These are phyloP conservation scores for Thielaviopsis punctulata DNA, from an alignment of 2,329 filamentous ascomycete genomes.

Conservation along the genomic window DNA sequence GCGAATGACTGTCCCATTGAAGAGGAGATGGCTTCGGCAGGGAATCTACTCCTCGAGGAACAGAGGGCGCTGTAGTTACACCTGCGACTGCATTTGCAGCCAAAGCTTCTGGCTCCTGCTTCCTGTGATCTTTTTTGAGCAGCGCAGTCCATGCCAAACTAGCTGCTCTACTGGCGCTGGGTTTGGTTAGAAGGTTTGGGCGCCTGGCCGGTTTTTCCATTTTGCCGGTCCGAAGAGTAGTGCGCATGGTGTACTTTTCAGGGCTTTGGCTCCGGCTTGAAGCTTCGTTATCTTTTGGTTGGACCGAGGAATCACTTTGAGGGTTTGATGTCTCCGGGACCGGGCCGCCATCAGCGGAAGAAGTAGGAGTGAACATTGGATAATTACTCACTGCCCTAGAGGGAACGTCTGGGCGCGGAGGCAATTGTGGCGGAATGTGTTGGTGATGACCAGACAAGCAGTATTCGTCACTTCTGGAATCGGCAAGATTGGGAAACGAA, in stretches of 20 bases:
- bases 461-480: background rate
- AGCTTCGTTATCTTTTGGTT: background rate
- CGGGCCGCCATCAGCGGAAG: background rate
- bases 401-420: background rate
- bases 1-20: conserved; percentile 38
- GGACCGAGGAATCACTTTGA: background rate
- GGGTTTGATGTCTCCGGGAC: background rate
- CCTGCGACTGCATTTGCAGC: conserved; percentile 14
- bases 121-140: conserved; percentile 17
- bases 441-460: background rate
- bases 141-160: conserved; percentile 38
- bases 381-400: conserved; percentile 13
- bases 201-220: conserved; percentile 25
- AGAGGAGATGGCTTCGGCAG: conserved; percentile 15
- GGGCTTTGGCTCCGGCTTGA: conserved; percentile 33
- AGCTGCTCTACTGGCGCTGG: conserved; percentile 44
- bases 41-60: conserved; percentile 16
- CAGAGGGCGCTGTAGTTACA: conserved; percentile 14
- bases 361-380: background rate
- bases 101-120: conserved; percentile 15
- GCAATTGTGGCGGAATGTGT: background rate
- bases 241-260: conserved; percentile 44
- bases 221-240: conserved; percentile 37
- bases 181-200: conserved; percentile 18
- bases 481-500: background rate